Evolutionary conservation across 164 flowering plant species (phyloP).

Genomic region (Warburgia ugandensis): DNA sequence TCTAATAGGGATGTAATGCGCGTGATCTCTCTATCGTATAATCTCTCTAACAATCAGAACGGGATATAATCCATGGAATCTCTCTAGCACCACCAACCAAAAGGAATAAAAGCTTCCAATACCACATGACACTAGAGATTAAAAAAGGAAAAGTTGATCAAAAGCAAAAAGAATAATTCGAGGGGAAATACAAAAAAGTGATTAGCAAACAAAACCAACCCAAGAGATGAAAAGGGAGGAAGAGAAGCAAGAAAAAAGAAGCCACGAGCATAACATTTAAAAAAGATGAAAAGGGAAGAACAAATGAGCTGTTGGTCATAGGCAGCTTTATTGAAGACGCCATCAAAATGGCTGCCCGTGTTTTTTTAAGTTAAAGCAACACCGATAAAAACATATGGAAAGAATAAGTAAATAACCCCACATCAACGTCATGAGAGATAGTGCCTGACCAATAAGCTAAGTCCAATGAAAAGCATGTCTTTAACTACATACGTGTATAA

Average conservation of each 20-base stretch:
- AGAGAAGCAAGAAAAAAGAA: background rate
- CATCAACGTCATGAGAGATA: background rate
- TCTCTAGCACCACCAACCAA: too few species aligned
- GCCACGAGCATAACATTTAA: background rate
- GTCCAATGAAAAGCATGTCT: background rate
- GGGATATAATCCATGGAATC: too few species aligned
- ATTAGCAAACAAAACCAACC: background rate
- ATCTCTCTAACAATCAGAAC: too few species aligned
- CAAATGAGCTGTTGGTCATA: constrained; percentile 2
- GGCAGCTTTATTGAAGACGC: constrained; percentile 9
- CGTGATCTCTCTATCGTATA: too few species aligned
- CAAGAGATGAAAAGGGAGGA: background rate
- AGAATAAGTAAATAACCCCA: constrained; percentile 4
- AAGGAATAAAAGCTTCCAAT: constrained; percentile 1
- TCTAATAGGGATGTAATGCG: too few species aligned
- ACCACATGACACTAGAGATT: constrained; percentile 5
- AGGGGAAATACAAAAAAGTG: background rate
- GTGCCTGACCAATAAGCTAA: background rate
- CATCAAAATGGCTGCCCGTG: constrained; percentile 4
- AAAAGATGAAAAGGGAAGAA: constrained; percentile 1
- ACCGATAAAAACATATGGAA: background rate
- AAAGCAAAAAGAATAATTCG: background rate
- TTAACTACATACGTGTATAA: background rate
- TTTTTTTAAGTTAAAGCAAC: constrained; percentile 12
- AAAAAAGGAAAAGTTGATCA: background rate